Percentiles rank a stretch among this genome's conserved stretches.
These are phyloP conservation scores for Aspergillus diversus DNA, from an alignment of 495 filamentous ascomycete species.

Conservation along the genomic window DNA sequence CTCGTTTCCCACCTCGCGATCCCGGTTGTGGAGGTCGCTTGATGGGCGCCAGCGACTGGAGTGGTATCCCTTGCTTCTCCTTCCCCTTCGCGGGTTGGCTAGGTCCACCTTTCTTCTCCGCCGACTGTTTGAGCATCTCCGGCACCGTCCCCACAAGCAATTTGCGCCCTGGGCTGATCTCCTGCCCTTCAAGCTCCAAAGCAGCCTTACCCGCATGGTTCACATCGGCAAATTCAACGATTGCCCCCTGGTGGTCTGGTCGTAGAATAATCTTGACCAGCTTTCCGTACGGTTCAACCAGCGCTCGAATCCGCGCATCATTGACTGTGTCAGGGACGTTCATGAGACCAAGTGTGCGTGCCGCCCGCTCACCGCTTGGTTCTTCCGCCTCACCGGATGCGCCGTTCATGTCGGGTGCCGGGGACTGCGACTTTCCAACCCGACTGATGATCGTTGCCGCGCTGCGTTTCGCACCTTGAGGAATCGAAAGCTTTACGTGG, in stretches of 20 bases:
- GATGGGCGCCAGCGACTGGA: constrained; percentile 56
- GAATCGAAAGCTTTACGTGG: constrained; percentile 64
- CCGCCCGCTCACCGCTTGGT: constrained; percentile 43
- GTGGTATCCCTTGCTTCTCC: constrained; percentile 42
- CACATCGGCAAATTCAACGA: constrained; percentile 77
- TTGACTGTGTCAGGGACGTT: constrained; percentile 69
- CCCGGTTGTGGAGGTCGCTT: constrained; percentile 61
- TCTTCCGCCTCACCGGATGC: constrained; percentile 29
- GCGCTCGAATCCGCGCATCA: constrained; percentile 60
- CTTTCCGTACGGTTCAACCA: constrained; percentile 61
- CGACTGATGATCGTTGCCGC: constrained; percentile 46
- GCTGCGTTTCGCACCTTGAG: constrained; percentile 50
- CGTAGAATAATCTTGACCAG: constrained; percentile 60
- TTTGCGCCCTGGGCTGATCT: constrained; percentile 65
- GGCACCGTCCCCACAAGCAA: constrained; percentile 69
- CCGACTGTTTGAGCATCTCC: constrained; percentile 67
- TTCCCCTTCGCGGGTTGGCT: constrained; percentile 40
- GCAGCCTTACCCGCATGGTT: constrained; percentile 74
- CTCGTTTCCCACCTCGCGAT: constrained; percentile 50
- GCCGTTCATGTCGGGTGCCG: constrained; percentile 44
- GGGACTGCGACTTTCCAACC: constrained; percentile 39
- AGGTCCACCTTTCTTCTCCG: constrained; percentile 57
- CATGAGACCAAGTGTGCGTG: constrained; percentile 61
- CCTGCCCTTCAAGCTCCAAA: constrained; percentile 70
- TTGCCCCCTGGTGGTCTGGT: constrained; percentile 83